phyloP scores from a whole-genome alignment of 495 filamentous ascomycete genomes.

The Aspergillus bertholletiae region DNA sequence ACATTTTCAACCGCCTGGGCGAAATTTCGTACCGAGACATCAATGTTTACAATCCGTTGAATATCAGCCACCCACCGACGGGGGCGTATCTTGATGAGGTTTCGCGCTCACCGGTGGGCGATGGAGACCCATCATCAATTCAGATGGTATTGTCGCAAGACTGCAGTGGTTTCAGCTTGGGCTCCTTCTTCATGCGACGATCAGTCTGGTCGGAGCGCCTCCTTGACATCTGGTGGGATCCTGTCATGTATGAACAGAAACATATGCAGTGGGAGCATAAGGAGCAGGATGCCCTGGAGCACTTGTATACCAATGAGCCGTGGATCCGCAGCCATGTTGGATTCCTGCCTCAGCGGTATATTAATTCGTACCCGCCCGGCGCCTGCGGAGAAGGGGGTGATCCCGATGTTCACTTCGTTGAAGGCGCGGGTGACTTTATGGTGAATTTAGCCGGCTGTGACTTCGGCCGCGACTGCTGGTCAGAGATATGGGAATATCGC shows the following conservation, averaged over 20 bases:
- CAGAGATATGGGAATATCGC: constrained; percentile 91
- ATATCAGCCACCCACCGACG: constrained; percentile 80
- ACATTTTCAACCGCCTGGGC: constrained; percentile 80
- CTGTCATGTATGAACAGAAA: constrained; percentile 94
- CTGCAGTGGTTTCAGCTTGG: constrained; percentile 94
- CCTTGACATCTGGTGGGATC: constrained; percentile 98
- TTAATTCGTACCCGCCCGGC: constrained; percentile 90
- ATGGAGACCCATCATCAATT: constrained; percentile 69
- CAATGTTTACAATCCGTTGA: constrained; percentile 91
- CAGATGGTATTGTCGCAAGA: constrained; percentile 90
- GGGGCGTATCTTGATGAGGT: constrained; percentile 70
- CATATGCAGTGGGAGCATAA: constrained; percentile 99
- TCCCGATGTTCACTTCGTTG: constrained; percentile 75
- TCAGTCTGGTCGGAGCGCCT: constrained; percentile 87
- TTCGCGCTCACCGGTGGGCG: constrained; percentile 67
- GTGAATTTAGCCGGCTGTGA: constrained; percentile 99
- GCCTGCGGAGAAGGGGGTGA: constrained; percentile 81
- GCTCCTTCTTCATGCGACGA: constrained; percentile 87
- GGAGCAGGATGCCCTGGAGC: constrained; percentile 92
- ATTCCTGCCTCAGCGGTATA: constrained; percentile 85
- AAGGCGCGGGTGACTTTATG: constrained; percentile 85
- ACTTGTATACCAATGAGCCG: constrained; percentile 85
- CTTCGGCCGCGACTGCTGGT: constrained; percentile 96
- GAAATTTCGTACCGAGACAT: constrained; percentile 90
- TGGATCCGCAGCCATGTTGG: constrained; percentile 88